A percentile compares a stretch with the other conserved stretches of the same genome.
Conservation (phyloP, 306 rosid species). For the Cicer arietinum region DNA sequence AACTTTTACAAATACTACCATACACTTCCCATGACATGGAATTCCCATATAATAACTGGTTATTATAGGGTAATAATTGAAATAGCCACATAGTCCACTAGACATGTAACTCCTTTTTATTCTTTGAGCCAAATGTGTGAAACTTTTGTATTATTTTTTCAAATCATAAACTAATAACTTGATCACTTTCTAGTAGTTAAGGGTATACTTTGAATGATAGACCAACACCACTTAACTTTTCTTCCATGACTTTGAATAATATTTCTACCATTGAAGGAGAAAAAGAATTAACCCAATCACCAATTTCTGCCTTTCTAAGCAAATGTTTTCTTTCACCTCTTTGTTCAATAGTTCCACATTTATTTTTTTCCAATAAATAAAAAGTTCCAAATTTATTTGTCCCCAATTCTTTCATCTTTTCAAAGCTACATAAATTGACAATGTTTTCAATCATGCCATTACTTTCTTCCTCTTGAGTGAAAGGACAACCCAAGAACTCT, state of each 20-base stretch:
- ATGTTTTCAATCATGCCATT: constrained; percentile 49
- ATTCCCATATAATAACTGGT: too few species aligned
- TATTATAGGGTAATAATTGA: too few species aligned
- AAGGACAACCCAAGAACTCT: constrained; percentile 52
- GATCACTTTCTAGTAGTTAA: too few species aligned
- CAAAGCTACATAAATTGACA: constrained; percentile 53
- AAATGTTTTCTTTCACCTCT: constrained; percentile 51
- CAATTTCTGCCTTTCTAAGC: constrained; percentile 17
- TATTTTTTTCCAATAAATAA: too few species aligned
- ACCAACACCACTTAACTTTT: constrained; percentile 40
- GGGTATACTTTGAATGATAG: too few species aligned
- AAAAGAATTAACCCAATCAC: constrained; percentile 62
- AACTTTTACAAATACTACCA: too few species aligned
- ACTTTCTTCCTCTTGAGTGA: constrained; percentile 54
- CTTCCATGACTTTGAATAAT: constrained; percentile 51
- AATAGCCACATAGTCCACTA: too few species aligned
- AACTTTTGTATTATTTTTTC: too few species aligned
- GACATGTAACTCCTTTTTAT: too few species aligned
- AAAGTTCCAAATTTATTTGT: constrained; percentile 50
- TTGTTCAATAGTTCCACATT: neutral
- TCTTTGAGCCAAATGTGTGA: too few species aligned
- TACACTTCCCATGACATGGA: too few species aligned
- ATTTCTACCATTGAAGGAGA: constrained; percentile 55
- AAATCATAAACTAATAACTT: too few species aligned
- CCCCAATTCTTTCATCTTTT: constrained; percentile 56